Base-by-base conservation (phyloP, 768 basidiomycete genomes). In the Symmetrospora coprosmae region DNA sequence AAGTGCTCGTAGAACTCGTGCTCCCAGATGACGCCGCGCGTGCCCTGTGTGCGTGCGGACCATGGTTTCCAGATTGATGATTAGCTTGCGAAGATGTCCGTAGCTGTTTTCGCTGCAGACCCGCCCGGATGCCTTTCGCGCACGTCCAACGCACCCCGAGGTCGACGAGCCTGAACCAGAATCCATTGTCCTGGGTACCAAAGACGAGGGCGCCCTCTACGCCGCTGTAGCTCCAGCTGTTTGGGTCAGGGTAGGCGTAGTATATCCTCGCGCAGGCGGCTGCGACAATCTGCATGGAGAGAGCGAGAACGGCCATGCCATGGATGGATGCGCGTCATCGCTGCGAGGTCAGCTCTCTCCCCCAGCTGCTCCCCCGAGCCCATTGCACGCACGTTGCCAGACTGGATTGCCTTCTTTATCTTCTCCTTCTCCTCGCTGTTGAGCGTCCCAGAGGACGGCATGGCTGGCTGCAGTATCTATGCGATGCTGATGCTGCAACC, bases 261-360 rank as follows among this genome's bases (percentile, higher is more conserved):
- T 96, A 99, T 55, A 99, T 79, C 40, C 92, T 80, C 11, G 82
- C 87, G 35, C 87, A 78, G 0, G 85, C 81, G n/a, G 88, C 90
- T 39, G 74, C 80, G 41, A 81, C 67, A 65, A 92, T 86, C 77
- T 64, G 41, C 21, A 35, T 23, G 2, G 19, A 9, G 33, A 6
- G 7, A 31, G 4, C 8, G n/a, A n/a, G n/a, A n/a, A n/a, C n/a
- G n/a, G n/a, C n/a, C n/a, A n/a, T n/a, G n/a, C n/a, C n/a, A n/a
- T n/a, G n/a, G n/a, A n/a, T n/a, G n/a, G n/a, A n/a, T n/a, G n/a
- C n/a, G n/a, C n/a, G n/a, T n/a, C n/a, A n/a, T n/a, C n/a, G n/a
- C n/a, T n/a, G n/a, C n/a, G n/a, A n/a, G n/a, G n/a, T n/a, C n/a
- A n/a, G n/a, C n/a, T n/a, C n/a, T n/a, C n/a, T n/a, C n/a, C n/a